Base-by-base conservation (phyloP, 2,329 filamentous ascomycete genomes). In the Nemania serpens region DNA sequence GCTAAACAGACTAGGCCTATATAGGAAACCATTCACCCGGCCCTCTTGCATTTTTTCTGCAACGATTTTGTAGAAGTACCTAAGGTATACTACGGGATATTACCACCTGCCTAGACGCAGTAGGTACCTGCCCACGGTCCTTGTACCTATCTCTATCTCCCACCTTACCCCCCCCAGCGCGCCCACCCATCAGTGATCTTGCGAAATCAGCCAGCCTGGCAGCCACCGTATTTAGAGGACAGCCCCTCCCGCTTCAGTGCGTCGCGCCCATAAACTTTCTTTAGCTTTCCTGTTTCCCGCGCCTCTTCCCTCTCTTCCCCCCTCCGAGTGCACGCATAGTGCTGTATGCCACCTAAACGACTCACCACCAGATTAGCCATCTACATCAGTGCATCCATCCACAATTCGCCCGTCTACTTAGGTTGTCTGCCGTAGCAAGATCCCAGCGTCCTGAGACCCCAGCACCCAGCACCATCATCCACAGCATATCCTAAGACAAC, bases 151-250 rank as follows among this genome's bases (percentile, higher is more conserved):
- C 41, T 54, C 42, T 25, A 33, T 39, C 49, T 29, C 48, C 41
- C 45, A 45, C 33, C 45, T 45, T n/a, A n/a, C 45, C 37, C 60
- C 45, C 54, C 43, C 58, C 63, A 63, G 58, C 42, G 61, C 58
- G 63, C 62, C 64, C 59, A 60, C 49, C 49, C 55, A 57, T 66
- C 65, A 67, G 61, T 70, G 68, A 70, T 71, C 55, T 58, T 67
- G 66, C 61, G 39, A 62, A 72, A 72, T 72, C 70, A 72, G 68
- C 69, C 61, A 64, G 63, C 51, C 54, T 47, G 53, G 53, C 58
- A 59, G 56, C 59, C 59, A 63, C 63, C 65, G 53, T 72, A 72
- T 70, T 71, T 72, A 71, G 69, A 71, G 67, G 59, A 41, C 66
- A 55, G 63, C 65, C 65, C 69, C 69, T 67, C 69, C 66, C 68